Conservation (phyloP, 2,329 filamentous ascomycete species). For the Rhytidhysteron rufulum region DNA sequence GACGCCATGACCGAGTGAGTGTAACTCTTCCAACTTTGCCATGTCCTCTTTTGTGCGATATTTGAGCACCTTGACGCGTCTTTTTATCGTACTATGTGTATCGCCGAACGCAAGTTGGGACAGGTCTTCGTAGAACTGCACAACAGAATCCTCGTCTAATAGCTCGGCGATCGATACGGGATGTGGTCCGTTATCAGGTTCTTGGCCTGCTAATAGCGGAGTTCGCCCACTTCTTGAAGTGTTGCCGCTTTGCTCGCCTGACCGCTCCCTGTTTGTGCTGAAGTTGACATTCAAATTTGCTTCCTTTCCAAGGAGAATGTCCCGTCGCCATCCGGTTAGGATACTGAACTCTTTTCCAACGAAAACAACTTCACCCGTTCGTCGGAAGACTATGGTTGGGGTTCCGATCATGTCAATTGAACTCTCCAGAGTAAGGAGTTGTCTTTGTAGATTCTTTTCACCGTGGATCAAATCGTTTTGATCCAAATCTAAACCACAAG, state of each 20-base stretch:
- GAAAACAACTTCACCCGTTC: slow-evolving; percentile 90
- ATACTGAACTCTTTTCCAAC: slow-evolving; percentile 97
- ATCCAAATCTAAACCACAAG: slow-evolving; percentile 84
- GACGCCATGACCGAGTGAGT: slow-evolving; percentile 4
- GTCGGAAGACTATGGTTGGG: slow-evolving; percentile 84
- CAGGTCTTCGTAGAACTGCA: slow-evolving; percentile 96
- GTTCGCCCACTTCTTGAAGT: slow-evolving; percentile 40
- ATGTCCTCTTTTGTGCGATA: slow-evolving; percentile 59
- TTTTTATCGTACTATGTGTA: slow-evolving; percentile 77
- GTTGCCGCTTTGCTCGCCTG: slow-evolving; percentile 35
- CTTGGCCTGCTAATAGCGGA: slow-evolving; percentile 38
- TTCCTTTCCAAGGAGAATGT: slow-evolving; percentile 81
- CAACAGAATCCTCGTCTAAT: slow-evolving; percentile 86
- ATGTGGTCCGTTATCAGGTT: slow-evolving; percentile 48
- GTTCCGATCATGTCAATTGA: slow-evolving; percentile 84
- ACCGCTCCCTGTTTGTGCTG: slow-evolving; percentile 46
- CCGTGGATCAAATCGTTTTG: slow-evolving; percentile 90
- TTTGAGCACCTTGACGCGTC: slow-evolving; percentile 81
- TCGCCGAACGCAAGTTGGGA: slow-evolving; percentile 89
- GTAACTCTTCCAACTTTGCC: slow-evolving; percentile 21
- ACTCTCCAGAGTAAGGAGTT: slow-evolving; percentile 87
- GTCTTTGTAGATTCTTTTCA: slow-evolving; percentile 95
- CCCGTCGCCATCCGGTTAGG: slow-evolving; percentile 88
- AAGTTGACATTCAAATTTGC: slow-evolving; percentile 80
- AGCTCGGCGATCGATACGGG: slow-evolving; percentile 90